Base-by-base conservation (phyloP, 2,329 filamentous ascomycete genomes). In the Aureobasidium sp. region DNA sequence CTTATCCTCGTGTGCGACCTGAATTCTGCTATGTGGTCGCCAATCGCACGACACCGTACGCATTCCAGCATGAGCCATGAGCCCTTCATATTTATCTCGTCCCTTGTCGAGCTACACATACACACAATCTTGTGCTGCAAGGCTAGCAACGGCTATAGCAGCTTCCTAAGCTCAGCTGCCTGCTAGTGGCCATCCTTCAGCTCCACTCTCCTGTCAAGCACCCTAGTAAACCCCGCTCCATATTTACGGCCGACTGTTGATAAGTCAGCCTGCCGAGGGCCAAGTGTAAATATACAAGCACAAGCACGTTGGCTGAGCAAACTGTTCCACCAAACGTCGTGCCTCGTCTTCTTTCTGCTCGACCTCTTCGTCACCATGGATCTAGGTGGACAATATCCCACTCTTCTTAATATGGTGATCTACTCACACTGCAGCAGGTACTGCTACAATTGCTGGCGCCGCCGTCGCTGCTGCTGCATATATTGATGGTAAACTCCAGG, bases 401-500 rank as follows among this genome's bases (percentile, higher is more conserved):
- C 25, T 4, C 5, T 39, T 42, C 22, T 29, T 17, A 15, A 4
- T 17, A n/a, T 34, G 14, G 37, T 31, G 15, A 6, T 9, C 14
- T 29, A 41, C 58, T 51, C 15, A 61, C 47, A 12, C 17, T 44
- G 34, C 17, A 42, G 29, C 42, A 45, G 48, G 59, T 22, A 55
- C 59, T 29, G 61, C 45, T 17, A 62, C 60, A 9, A 27, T 51
- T 29, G 69, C 68, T 11, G 68, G 67, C 25, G 68, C 68, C 31
- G 69, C 65, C 17, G 66, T 66, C n/a, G 70, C 70, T 22, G 75
- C 77, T 14, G 81, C 82, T 44, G 79, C 81, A 15, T 89, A 90
- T 67, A 75, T 89, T 48, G 83, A 91, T 69, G 89, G 84, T 60
- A 90, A 88, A 75, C 86, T 82, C 67, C 84, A 88, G 70, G 70